Evolutionary conservation across 2,329 filamentous ascomycete genomes (phyloP).

Genomic region (Davidsoniella eucalypti): DNA sequence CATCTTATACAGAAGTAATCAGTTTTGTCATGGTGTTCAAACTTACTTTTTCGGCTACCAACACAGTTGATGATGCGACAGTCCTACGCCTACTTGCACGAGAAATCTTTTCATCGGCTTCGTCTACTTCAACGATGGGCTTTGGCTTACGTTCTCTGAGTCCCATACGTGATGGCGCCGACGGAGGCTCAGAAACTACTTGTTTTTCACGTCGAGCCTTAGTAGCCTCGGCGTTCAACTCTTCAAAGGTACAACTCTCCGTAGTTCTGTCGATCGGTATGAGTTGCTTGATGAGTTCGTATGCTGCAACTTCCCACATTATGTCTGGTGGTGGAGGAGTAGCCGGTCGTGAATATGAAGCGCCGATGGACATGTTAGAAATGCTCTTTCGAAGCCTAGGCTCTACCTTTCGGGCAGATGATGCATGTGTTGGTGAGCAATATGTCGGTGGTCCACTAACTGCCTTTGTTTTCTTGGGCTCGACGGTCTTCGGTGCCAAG

Average conservation of each 20-base stretch:
- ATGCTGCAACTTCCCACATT: constrained; percentile 67
- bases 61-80: constrained; percentile 24
- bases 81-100: constrained; percentile 41
- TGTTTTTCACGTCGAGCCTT: constrained; percentile 48
- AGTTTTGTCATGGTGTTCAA: neutral
- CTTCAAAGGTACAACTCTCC: constrained; percentile 59
- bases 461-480: constrained; percentile 36
- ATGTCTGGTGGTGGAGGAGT: constrained; percentile 66
- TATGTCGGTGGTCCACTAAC: constrained; percentile 50
- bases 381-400: constrained; percentile 48
- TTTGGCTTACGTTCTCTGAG: constrained; percentile 54
- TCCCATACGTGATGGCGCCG: constrained; percentile 41
- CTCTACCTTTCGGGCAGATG: constrained; percentile 60
- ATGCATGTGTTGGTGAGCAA: constrained; percentile 76
- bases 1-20: neutral
- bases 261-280: constrained; percentile 63
- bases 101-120: constrained; percentile 22
- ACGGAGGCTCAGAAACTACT: constrained; percentile 24
- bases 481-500: constrained; percentile 31
- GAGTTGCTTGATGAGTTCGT: constrained; percentile 67
- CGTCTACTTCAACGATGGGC: constrained; percentile 34
- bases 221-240: constrained; percentile 55
- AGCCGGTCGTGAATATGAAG: constrained; percentile 29
- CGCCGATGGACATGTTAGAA: constrained; percentile 25
- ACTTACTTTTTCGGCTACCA: constrained; percentile 24